Evolutionary conservation across 768 basidiomycete genomes (phyloP), one percentile per base, ranked within the genome.

Genomic region (Tylopilus rubrobrunneus): DNA sequence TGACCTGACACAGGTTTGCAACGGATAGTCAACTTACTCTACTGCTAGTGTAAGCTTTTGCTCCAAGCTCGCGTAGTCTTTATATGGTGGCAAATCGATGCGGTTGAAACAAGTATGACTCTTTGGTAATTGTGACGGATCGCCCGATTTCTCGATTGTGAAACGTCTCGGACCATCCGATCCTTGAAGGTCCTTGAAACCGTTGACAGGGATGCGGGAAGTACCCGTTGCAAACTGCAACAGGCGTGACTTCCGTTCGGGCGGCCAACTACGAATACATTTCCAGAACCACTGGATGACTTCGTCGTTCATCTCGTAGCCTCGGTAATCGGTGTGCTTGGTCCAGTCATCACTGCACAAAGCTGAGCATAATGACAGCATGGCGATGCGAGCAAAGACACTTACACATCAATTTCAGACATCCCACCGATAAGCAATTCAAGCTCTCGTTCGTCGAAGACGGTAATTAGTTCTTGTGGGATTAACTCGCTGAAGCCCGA

Each of bases 261-360:
- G 86, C 11, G 97, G 96, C 97, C 97, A 99, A 62, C 87, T 85
- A 61, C 92, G 88, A 43, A 99, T 92, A 64, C 92, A 94, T 75
- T 98, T 93, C 97, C 97, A 99, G 87, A 99, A 99, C 97, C 97
- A 99, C 67, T 98, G 93, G 52, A 99, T 95, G 45, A 95, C 91
- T 65, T 96, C 92, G 67, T 96, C 93, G 63, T 87, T 89, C 73
- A 92, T 85, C 73, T 94, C 91, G 67, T 95, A 96, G 15, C 93
- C 96, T 59, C 96, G 87, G 74, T 98, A 98, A 70, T 98, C 97
- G 36, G 97, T 99, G 74, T 95, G 97, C 76, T 98, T 98, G 67
- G 87, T 92, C 97, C 97, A 98, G 70, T 97, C 96, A 59, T 98
- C 94, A 58, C 89, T 91, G 17, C 1, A 47, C 41, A 42, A 6